Conservation (phyloP, 305 asterid species). For the Ilex paraguariensis region DNA sequence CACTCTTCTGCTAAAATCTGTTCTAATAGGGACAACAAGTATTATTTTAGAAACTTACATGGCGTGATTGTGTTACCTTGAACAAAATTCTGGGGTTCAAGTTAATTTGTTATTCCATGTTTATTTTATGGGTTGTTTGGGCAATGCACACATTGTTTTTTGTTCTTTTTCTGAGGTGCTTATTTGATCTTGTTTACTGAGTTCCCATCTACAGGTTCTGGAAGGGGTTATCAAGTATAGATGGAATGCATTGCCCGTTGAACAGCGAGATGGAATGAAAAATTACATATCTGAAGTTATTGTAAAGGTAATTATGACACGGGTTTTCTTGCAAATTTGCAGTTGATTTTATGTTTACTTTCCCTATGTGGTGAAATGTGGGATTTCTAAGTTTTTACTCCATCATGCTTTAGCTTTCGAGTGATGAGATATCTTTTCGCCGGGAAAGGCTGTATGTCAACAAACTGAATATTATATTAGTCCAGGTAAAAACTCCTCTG, state of each 20-base stretch:
- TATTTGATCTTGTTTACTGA: too few relatives aligned
- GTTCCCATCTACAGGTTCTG: slow-evolving; percentile 49
- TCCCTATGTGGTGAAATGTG: neutral
- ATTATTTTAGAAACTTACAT: too few relatives aligned
- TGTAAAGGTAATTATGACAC: slow-evolving; percentile 59
- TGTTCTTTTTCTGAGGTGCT: too few relatives aligned
- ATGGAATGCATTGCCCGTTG: slow-evolving; percentile 97
- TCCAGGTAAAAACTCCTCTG: slow-evolving; percentile 59
- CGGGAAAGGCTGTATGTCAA: slow-evolving; percentile 86
- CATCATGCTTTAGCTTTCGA: slow-evolving; percentile 59
- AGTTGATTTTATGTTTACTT: neutral
- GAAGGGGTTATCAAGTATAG: slow-evolving; percentile 98
- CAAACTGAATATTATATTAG: slow-evolving; percentile 80
- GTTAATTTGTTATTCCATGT: too few relatives aligned
- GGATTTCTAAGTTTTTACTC: neutral
- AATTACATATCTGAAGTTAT: slow-evolving; percentile 97
- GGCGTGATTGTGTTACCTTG: too few relatives aligned
- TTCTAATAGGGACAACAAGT: too few relatives aligned
- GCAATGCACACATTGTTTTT: too few relatives aligned
- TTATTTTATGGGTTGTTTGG: too few relatives aligned
- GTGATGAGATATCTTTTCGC: slow-evolving; percentile 85
- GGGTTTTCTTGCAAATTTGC: neutral
- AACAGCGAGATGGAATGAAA: slow-evolving; percentile 99
- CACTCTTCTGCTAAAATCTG: too few relatives aligned
- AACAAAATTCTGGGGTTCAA: too few relatives aligned